Evolutionary conservation across 306 rosid species (phyloP).

Genomic region (Alnus rubra): DNA sequence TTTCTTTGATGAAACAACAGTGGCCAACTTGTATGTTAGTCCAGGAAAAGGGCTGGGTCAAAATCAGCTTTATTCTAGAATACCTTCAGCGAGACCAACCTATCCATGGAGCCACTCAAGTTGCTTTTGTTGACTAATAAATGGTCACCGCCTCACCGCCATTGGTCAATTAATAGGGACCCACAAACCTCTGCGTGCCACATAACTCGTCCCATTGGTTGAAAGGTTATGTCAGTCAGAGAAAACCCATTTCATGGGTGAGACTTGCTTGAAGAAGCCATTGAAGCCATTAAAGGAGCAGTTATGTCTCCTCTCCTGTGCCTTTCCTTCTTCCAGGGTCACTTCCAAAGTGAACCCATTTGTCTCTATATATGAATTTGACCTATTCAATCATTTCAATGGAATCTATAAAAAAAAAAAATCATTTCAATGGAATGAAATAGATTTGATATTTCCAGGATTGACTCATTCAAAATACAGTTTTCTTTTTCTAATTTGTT

Average conservation of each 20-base stretch:
- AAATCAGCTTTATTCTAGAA: not conserved
- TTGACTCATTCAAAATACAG: too few relatives aligned
- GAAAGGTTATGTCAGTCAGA: constrained; percentile 19
- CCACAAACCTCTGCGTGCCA: constrained; percentile 49
- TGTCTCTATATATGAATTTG: constrained; percentile 36
- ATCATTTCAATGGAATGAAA: too few relatives aligned
- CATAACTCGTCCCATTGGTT: constrained; percentile 50
- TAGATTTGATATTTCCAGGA: too few relatives aligned
- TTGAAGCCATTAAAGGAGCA: constrained; percentile 8
- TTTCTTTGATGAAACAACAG: not conserved
- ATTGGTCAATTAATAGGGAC: constrained; percentile 28
- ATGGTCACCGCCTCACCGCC: not conserved
- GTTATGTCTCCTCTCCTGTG: not conserved
- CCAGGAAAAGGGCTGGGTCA: not conserved
- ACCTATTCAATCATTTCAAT: constrained; percentile 14
- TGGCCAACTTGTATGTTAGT: not conserved
- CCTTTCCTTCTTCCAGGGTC: too few relatives aligned
- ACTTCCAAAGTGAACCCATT: constrained; percentile 5
- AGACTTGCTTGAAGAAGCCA: constrained; percentile 7
- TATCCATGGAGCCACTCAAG: constrained; percentile 37
- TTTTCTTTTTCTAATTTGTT: too few relatives aligned
- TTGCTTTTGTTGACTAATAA: constrained; percentile 58
- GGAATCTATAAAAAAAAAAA: too few relatives aligned
- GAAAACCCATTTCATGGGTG: constrained; percentile 2
- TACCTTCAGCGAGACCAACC: constrained; percentile 23